These are phyloP conservation scores for Moesziomyces parantarcticus DNA, from an alignment of 1,284 basidiomycete genomes.

Conservation along the genomic window DNA sequence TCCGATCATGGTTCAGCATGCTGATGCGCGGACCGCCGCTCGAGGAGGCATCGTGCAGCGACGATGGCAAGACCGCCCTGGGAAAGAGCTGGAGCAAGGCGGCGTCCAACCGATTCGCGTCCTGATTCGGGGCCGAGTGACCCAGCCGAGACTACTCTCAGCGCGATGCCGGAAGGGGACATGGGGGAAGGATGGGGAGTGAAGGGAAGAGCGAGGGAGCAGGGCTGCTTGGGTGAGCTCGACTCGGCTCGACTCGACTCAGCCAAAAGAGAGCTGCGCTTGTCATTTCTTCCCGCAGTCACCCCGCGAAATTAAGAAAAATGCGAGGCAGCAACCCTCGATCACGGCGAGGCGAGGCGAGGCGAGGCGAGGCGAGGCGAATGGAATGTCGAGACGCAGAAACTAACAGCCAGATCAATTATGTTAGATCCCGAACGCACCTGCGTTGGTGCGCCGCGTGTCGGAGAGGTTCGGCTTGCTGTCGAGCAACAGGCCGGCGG, in stretches of 20 bases:
- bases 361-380: no score
- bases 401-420: no score
- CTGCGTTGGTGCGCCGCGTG: no score
- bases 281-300: background rate
- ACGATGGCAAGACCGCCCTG: constrained; percentile 48
- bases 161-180: background rate
- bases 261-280: no score
- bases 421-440: no score
- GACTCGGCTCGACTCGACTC: background rate
- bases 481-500: no score
- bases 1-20: background rate
- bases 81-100: constrained; percentile 28
- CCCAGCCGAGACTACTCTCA: no score
- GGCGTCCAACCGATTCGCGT: background rate
- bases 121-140: background rate
- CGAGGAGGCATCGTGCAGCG: constrained; percentile 35
- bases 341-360: background rate
- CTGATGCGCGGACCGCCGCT: background rate
- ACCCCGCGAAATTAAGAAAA: background rate
- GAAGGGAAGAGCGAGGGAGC: background rate
- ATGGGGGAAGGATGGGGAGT: background rate
- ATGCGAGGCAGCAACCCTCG: background rate
- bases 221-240: no score
- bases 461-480: no score
- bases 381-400: no score